Evolutionary conservation across 352 stramenopile genomes (phyloP).

Genomic region (Phytophthora megakarya): DNA sequence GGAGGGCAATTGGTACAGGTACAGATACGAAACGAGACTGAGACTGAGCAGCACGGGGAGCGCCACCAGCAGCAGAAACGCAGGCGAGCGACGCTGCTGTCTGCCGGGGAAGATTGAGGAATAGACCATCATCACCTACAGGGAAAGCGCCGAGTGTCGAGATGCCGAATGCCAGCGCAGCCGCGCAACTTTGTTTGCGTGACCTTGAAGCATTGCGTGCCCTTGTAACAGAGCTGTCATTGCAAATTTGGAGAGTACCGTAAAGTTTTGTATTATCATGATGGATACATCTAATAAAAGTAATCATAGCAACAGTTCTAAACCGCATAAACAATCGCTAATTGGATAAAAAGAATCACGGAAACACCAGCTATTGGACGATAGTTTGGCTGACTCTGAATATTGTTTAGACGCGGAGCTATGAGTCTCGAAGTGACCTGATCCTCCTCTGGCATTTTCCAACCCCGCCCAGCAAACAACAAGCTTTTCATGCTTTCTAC

Average conservation of each 20-base stretch:
- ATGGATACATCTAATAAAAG: not conserved
- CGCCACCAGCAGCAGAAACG: conserved; percentile 31
- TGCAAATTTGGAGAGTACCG: too few species aligned
- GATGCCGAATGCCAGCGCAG: conserved; percentile 11
- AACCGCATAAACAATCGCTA: not conserved
- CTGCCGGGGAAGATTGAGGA: conserved; percentile 33
- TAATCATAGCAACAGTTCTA: too few species aligned
- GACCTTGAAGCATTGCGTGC: too few species aligned
- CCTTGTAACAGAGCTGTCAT: too few species aligned
- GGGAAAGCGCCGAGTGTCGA: conserved; percentile 17
- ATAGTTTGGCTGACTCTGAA: not conserved
- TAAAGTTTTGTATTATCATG: too few species aligned
- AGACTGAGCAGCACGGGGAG: conserved; percentile 45
- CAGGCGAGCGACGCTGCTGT: conserved; percentile 32
- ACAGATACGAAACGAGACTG: conserved; percentile 47
- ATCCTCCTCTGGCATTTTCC: not conserved
- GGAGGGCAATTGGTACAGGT: conserved; percentile 37
- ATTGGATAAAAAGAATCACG: not conserved
- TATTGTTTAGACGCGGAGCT: not conserved
- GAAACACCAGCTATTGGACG: not conserved
- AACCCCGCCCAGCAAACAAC: not conserved
- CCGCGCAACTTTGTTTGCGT: too few species aligned
- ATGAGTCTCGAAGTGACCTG: not conserved
- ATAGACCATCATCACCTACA: conserved; percentile 48
- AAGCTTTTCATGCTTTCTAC: not conserved